These are phyloP conservation scores for Acanthamoeba triangularis DNA, from an alignment of 208 protist genomes.

Conservation along the genomic window DNA sequence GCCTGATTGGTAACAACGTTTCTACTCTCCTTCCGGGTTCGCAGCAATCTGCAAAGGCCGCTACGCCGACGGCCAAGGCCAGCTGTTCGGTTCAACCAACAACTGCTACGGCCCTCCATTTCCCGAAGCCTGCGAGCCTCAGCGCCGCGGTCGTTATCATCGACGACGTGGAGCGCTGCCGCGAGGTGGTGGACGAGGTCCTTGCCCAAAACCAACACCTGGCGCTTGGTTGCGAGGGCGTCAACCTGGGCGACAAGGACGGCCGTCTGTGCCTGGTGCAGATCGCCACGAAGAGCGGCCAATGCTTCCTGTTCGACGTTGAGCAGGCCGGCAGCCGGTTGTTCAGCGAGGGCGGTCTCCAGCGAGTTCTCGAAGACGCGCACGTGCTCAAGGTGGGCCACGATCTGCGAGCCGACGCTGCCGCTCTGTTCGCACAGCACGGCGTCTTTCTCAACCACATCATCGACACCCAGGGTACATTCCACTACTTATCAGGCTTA, in stretches of 20 bases:
- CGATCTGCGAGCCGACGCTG: slow-evolving; percentile 41
- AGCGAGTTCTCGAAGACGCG: background rate
- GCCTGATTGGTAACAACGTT: too few species aligned
- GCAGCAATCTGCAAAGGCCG: background rate
- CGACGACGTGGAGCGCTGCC: background rate
- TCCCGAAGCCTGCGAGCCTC: background rate
- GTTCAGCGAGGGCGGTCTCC: background rate
- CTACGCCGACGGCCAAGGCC: background rate
- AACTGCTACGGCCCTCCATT: too few species aligned
- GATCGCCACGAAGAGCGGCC: background rate
- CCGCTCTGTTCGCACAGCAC: background rate
- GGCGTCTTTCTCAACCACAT: slow-evolving; percentile 47
- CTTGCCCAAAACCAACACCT: background rate
- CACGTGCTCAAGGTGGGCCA: slow-evolving; percentile 71
- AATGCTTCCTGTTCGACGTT: slow-evolving; percentile 1
- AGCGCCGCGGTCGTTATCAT: background rate
- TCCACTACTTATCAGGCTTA: background rate
- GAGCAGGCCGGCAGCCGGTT: background rate
- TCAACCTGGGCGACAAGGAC: background rate
- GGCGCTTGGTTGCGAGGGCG: background rate
- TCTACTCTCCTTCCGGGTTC: too few species aligned
- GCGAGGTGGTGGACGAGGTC: background rate
- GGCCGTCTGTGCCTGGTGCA: background rate
- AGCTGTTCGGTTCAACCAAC: background rate
- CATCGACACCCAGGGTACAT: slow-evolving; percentile 38